Evolutionary conservation across 2,329 filamentous ascomycete species (phyloP), one percentile per base, ranked within the genome.

Genomic region (Ascosphaera pollenicola): DNA sequence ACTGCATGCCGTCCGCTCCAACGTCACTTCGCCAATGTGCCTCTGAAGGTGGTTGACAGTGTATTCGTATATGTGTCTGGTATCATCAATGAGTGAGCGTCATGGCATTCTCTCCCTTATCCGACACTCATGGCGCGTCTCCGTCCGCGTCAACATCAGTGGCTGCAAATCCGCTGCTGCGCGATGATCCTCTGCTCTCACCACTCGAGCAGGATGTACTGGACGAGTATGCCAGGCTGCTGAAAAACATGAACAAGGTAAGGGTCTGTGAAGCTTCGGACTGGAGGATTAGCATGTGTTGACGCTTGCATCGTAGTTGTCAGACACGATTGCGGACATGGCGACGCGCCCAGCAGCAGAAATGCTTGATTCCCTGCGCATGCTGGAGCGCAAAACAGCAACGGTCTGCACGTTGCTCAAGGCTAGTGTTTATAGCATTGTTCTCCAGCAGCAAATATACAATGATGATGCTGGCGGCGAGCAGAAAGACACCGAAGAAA

Each of bases 351-450:
- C 75, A 80, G 45, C 75, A 71, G 79, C 85, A 0, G 77, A 82
- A 17, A 77, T 78, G 5, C 54, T 64, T 8, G 82, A 98, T 56
- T 78, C 81, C 7, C 66, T 98, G 49, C 68, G 89, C 40, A 76
- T 85, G 35, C 65, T 98, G 40, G 89, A 98, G 65, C 69, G 89
- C 49, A 94, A 95, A 66, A 94, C 87, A 35, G 84, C 83, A 48
- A 65, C 93, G 40, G 87, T 94, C 17, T 95, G 92, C 59, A 98
- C 89, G 45, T 61, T 95, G 54, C 69, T 98, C 54, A 98, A 98
- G 65, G 87, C 89, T 15, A 95, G 87, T 58, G 89, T 98, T 46
- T 98, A 98, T 63, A 92, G 81, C 54, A 98, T 98, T 63, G 85
- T 98, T 44, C 59, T 98, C 63, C 87, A 98, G 69, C 87, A 95